Evolutionary conservation across 179 eudicot genomes (phyloP).

Genomic region (Beta macrorhiza): DNA sequence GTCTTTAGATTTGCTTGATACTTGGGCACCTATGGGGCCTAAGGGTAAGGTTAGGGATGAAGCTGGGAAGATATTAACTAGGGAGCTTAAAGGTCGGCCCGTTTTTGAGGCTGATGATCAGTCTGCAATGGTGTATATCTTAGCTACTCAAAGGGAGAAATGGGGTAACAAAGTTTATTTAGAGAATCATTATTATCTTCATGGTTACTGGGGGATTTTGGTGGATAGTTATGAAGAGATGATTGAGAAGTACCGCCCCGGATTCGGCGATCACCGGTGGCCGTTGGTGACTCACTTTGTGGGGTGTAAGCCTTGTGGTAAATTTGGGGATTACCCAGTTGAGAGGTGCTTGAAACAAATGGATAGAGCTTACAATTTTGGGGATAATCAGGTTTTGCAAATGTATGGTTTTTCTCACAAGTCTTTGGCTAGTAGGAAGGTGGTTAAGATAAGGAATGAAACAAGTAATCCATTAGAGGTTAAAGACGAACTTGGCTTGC

Average conservation of each 20-base stretch:
- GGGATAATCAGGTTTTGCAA: slow-evolving; percentile 49
- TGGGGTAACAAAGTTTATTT: slow-evolving; percentile 49
- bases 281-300: slow-evolving; percentile 60
- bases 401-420: slow-evolving; percentile 46
- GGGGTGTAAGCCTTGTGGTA: slow-evolving; percentile 53
- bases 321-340: slow-evolving; percentile 50
- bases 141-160: slow-evolving; percentile 37
- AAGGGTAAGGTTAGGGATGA: slow-evolving; percentile 45
- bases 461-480: slow-evolving; percentile 41
- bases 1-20: slow-evolving; percentile 51
- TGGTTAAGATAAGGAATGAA: slow-evolving; percentile 41
- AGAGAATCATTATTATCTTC: slow-evolving; percentile 46
- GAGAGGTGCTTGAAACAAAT: slow-evolving; percentile 51
- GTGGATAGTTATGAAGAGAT: slow-evolving; percentile 49
- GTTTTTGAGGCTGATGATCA: slow-evolving; percentile 59
- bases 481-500: slow-evolving; percentile 32
- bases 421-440: slow-evolving; percentile 47
- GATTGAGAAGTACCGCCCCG: slow-evolving; percentile 30
- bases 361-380: slow-evolving; percentile 52
- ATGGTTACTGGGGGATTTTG: slow-evolving; percentile 54
- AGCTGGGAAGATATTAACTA: slow-evolving; percentile 42
- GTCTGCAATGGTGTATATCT: slow-evolving; percentile 23
- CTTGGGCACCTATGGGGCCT: slow-evolving; percentile 53
- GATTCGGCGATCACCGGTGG: slow-evolving; percentile 46
- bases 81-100: slow-evolving; percentile 43